Evolutionary conservation across 257 asterid species (phyloP).

Genomic region (Solanum arcanum): DNA sequence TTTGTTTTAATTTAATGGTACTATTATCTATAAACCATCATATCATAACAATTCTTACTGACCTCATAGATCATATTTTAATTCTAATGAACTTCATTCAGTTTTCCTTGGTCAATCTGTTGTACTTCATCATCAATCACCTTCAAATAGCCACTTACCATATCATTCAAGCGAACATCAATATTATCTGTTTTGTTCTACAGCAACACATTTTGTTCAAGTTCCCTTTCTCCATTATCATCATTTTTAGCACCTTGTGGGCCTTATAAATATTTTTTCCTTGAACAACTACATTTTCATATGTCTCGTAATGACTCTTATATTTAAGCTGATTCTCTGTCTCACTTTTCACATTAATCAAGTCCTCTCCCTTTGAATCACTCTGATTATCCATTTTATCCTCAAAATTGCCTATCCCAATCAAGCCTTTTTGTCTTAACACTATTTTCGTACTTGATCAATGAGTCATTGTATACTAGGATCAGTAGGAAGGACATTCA

Average conservation of each 20-base stretch:
- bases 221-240: no score
- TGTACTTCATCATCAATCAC: slow-evolving; percentile 1
- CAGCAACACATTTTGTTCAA: no score
- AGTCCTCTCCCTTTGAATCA: neutral
- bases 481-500: no score
- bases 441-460: no score
- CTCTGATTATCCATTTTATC: slow-evolving; percentile 11
- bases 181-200: slow-evolving; percentile 16
- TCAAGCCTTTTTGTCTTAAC: neutral
- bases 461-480: no score
- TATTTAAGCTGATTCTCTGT: slow-evolving; percentile 6
- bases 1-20: no score
- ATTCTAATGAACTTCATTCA: neutral
- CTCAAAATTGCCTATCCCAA: neutral
- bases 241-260: no score
- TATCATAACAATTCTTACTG: neutral
- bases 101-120: neutral
- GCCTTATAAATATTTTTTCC: no score
- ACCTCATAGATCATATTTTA: no score
- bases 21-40: no score
- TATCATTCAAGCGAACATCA: slow-evolving; percentile 10
- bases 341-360: neutral
- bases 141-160: slow-evolving; percentile 6
- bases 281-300: neutral
- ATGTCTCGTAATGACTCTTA: neutral